Evolutionary conservation across 306 rosid species (phyloP).

Genomic region (Pyrus communis): DNA sequence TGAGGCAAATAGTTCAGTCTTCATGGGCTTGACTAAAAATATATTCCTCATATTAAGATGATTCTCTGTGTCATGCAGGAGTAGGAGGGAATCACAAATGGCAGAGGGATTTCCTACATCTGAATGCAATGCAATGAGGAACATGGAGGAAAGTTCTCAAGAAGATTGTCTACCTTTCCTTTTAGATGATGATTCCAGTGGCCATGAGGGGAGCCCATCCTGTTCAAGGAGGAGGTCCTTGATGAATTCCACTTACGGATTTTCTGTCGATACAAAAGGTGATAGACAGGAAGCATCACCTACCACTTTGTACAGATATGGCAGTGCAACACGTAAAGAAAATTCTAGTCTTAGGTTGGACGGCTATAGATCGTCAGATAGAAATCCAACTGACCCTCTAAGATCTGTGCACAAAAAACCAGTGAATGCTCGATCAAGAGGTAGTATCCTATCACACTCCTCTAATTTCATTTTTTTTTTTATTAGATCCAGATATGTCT

Average conservation of each 20-base stretch:
- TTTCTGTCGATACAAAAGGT: conserved; percentile 48
- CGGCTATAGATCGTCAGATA: conserved; percentile 35
- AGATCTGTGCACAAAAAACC: conserved; percentile 37
- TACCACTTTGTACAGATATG: conserved; percentile 30
- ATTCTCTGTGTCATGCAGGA: conserved; percentile 33
- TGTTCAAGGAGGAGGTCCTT: conserved; percentile 49
- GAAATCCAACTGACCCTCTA: conserved; percentile 34
- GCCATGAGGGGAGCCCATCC: conserved; percentile 73
- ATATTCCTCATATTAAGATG: conserved; percentile 15
- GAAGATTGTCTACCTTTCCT: conserved; percentile 86
- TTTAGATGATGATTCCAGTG: conserved; percentile 80
- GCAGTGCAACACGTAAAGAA: conserved; percentile 40
- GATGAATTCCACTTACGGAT: conserved; percentile 73
- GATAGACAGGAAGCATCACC: conserved; percentile 47
- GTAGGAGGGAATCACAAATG: conserved; percentile 45
- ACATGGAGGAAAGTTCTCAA: conserved; percentile 56
- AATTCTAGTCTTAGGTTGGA: conserved; percentile 34
- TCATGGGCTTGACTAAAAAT: conserved; percentile 3
- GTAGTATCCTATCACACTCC: conserved; percentile 21
- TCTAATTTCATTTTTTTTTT: conserved; percentile 11
- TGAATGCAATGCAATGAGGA: conserved; percentile 38
- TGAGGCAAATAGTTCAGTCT: conserved; percentile 3
- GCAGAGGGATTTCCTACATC: conserved; percentile 44
- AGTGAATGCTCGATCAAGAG: conserved; percentile 42
- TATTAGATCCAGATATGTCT: conserved; percentile 12